phyloP scores from a whole-genome alignment of 1,139 yeast genomes.

The Nakaseomyces kungkrabaensis region DNA sequence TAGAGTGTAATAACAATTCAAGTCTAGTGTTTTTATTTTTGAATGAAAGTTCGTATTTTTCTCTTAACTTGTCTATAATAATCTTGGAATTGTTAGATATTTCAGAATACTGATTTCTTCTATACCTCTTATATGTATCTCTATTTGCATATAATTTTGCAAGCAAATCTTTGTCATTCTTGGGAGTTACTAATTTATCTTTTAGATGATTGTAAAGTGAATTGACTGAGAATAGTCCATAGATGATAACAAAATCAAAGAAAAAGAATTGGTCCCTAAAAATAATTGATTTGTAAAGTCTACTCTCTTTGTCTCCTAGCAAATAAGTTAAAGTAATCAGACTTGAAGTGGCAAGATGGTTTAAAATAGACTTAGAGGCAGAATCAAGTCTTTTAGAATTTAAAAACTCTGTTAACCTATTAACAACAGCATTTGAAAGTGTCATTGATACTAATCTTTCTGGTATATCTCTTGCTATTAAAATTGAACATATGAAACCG shows the following conservation, averaged over 20 bases:
- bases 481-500: background rate
- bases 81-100: constrained; percentile 13
- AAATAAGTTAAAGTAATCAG: background rate
- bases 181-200: background rate
- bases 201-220: background rate
- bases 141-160: background rate
- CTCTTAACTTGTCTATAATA: constrained; percentile 18
- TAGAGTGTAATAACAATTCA: constrained; percentile 12
- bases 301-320: background rate
- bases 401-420: background rate
- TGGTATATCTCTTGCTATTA: background rate
- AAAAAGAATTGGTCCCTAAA: background rate
- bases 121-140: background rate
- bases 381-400: background rate
- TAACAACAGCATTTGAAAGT: background rate
- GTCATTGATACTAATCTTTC: background rate
- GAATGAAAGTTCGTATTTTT: constrained; percentile 18
- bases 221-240: background rate
- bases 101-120: background rate
- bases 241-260: background rate
- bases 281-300: constrained; percentile 1
- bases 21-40: constrained; percentile 9
- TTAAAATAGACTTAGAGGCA: background rate
- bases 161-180: background rate
- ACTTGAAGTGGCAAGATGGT: background rate